Evolutionary conservation across 192 early-diverging fungal genomes (phyloP), one percentile per base, ranked within the genome.

Genomic region (Pilobolus umbonatus): DNA sequence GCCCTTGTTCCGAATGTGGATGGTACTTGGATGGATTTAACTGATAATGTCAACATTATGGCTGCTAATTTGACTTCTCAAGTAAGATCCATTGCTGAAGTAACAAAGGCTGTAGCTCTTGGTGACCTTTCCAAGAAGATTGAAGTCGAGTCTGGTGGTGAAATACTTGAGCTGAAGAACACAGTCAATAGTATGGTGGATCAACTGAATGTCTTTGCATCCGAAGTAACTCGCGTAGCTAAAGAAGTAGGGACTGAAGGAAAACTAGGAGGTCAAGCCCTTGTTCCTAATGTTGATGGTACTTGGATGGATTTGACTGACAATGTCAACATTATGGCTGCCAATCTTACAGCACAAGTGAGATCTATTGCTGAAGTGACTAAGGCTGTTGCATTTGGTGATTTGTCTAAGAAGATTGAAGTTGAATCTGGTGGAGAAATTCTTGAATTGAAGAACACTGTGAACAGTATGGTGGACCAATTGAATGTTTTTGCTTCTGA

Each of bases 401-500:
- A 85, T 61, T 75, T 80, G 40, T 78, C 77, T 29, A 70, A 75
- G 21, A 73, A 81, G 67, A 85, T 88, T 60, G 82, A 75, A 29
- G 68, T 86, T 6, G 80, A 84, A 43, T 78, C 80, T 0, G 65
- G 72, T 53, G 86, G 86, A 30, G 86, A 88, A 67, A 88, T 88
- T 74, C 73, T 78, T 3, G 84, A 64, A 25, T 73, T 91, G 55
- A 88, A 88, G 68, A 85, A 80, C 59, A 85, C 85, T 67, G 88
- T 93, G 62, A 90, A 93, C 71, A 79, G 86, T 51, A 93, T 93
- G 88, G 86, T 91, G 8, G 79, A 82, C 51, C 77, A 84, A 57
- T 72, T 84, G 11, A 69, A 73, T 39, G 71, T 35, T 24, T 75
- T 61, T 67, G 74, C 40, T 32, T 54, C 74, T 7, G 80, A 87